Base-by-base conservation (phyloP, 1,284 basidiomycete genomes). In the Papiliotrema nemorosa region DNA sequence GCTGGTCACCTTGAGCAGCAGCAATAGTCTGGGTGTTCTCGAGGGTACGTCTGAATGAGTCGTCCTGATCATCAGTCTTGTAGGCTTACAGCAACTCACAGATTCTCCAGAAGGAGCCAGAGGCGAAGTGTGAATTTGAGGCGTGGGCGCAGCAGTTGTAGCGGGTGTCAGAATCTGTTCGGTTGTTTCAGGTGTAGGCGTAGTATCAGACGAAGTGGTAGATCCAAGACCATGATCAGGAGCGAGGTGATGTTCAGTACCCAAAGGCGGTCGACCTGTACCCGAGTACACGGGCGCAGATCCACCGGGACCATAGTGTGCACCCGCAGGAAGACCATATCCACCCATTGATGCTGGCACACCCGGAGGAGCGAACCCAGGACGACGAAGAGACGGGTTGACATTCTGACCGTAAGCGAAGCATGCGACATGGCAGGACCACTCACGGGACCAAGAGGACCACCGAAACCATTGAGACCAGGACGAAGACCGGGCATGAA, bases 401-500 rank as follows among this genome's bases (percentile, higher is more conserved):
- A 67, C 67, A 52, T 69, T 69, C 61, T 66, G 42, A 57, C n/a
- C n/a, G n/a, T n/a, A n/a, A n/a, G n/a, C n/a, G n/a, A n/a, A n/a
- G n/a, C n/a, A n/a, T n/a, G n/a, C n/a, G n/a, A n/a, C n/a, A n/a
- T n/a, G n/a, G n/a, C n/a, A 25, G 29, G 14, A 43, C 14, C 0
- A 48, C 62, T 52, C 33, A 67, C 66, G 21, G 70, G 70, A 51
- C 70, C 70, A 21, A 73, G 56, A 4, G 69, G 66, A 49, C 70
- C 70, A 49, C 70, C 70, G 37, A 69, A 67, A 34, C 67, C 69
- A 33, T 57, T 53, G 25, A 69, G 52, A 50, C 69, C 69, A 50
- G 71, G 71, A 50, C 64, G 65, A 49, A 71, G 57, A 54, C 69
- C 69, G 46, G 63, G 65, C 60, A 66, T 67, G 52, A 67, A 70